Conservation (phyloP, 1,139 yeast genomes). For the Ogataea hybrid region DNA sequence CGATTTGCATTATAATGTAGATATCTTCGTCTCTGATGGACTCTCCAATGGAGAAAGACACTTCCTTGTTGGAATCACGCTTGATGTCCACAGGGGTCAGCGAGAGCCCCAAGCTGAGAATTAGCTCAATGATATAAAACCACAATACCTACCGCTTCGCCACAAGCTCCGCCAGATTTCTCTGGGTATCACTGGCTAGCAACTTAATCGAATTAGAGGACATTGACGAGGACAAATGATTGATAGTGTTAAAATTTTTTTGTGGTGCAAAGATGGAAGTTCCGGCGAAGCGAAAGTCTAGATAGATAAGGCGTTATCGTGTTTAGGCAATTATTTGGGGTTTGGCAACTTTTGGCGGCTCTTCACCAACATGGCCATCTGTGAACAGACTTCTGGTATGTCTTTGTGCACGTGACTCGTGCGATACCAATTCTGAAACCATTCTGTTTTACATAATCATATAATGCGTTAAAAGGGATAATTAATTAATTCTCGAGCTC, state of each 20-base stretch:
- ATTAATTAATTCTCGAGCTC: not conserved
- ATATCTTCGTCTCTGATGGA: constrained; percentile 97
- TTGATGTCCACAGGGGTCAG: constrained; percentile 65
- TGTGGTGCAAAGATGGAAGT: constrained; percentile 7
- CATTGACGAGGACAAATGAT: constrained; percentile 36
- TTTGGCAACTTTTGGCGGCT: too few relatives aligned
- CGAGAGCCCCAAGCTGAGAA: constrained; percentile 53
- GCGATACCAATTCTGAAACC: not conserved
- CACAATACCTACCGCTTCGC: constrained; percentile 44
- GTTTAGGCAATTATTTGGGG: too few relatives aligned
- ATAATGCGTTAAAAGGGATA: constrained; percentile 3
- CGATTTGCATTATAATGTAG: constrained; percentile 83
- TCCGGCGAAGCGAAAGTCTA: constrained; percentile 7
- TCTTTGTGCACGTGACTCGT: too few relatives aligned
- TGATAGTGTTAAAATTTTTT: constrained; percentile 6
- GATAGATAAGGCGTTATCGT: constrained; percentile 1
- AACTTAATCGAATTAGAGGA: constrained; percentile 84
- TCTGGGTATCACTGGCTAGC: constrained; percentile 84
- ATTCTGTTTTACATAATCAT: constrained; percentile 3
- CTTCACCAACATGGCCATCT: too few relatives aligned
- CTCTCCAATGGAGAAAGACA: constrained; percentile 89
- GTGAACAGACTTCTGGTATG: too few relatives aligned
- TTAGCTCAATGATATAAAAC: not conserved
- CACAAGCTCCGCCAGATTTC: constrained; percentile 84
- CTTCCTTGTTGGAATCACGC: constrained; percentile 79